Evolutionary conservation across 495 filamentous ascomycete genomes (phyloP).

Genomic region (Penicillium coprophilum): DNA sequence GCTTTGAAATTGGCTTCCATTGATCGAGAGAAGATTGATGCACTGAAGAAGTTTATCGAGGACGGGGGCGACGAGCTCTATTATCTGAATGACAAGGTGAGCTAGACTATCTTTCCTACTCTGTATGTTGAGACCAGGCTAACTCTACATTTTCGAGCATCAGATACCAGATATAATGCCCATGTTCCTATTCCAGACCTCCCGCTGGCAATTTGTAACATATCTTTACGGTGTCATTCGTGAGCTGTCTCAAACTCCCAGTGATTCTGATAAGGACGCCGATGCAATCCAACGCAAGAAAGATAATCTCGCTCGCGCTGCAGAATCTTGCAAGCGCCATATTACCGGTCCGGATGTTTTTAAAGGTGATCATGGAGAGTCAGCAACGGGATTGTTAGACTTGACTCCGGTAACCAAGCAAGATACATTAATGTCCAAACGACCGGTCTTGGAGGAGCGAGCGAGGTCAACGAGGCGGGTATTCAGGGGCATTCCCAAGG

Average conservation of each 20-base stretch:
- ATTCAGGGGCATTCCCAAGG: conserved; percentile 51
- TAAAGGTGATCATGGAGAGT: conserved; percentile 21
- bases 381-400: conserved; percentile 28
- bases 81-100: conserved; percentile 67
- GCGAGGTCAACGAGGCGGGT: conserved; percentile 32
- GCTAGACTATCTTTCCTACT: conserved; percentile 1
- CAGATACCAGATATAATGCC: conserved; percentile 81
- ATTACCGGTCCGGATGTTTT: conserved; percentile 41
- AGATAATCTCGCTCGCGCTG: conserved; percentile 43
- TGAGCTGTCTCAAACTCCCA: conserved; percentile 29
- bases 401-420: conserved; percentile 33
- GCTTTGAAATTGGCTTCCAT: conserved; percentile 67
- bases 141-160: conserved; percentile 3
- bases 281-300: conserved; percentile 39
- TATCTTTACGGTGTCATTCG: conserved; percentile 64
- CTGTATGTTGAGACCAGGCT: conserved; percentile 10
- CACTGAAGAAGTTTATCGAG: conserved; percentile 73
- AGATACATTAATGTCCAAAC: conserved; percentile 32
- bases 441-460: conserved; percentile 28
- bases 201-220: conserved; percentile 71
- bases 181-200: conserved; percentile 85
- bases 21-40: conserved; percentile 87
- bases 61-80: conserved; percentile 76
- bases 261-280: conserved; percentile 28
- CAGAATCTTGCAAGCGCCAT: conserved; percentile 33